Conservation (phyloP, 179 eudicot genomes). For the Silene vulgaris region DNA sequence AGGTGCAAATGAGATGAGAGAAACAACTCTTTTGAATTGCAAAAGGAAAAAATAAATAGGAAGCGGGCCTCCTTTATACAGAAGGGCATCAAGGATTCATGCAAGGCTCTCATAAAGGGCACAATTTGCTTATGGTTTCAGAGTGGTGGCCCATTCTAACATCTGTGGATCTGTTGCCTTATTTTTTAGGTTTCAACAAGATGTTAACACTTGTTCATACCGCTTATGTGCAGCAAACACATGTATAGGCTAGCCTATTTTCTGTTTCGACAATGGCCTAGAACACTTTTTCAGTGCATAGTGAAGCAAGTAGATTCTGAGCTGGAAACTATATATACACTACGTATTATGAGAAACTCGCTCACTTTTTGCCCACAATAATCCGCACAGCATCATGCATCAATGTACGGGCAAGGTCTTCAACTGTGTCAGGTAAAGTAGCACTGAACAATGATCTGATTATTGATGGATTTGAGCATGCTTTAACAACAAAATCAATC, state of each 20-base stretch:
- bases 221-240: background rate
- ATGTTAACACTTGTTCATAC: background rate
- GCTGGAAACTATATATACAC: conserved; percentile 6
- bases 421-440: conserved; percentile 94
- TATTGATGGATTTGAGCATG: conserved; percentile 86
- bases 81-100: background rate
- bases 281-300: conserved; percentile 4
- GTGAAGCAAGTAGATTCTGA: conserved; percentile 13
- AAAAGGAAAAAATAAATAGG: background rate
- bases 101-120: background rate
- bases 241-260: background rate
- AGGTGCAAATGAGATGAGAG: no score
- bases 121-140: background rate
- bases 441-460: conserved; percentile 90
- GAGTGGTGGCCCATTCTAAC: background rate
- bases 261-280: conserved; percentile 4
- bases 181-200: background rate
- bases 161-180: background rate
- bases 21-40: background rate
- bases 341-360: background rate
- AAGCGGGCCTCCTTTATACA: background rate
- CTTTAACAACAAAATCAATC: conserved; percentile 89
- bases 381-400: conserved; percentile 98
- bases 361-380: conserved; percentile 90
- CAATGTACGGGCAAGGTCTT: conserved; percentile 94